A percentile compares a stretch with the other conserved stretches of the same genome.
Evolutionary conservation across 208 protist species (phyloP).

Genomic region (Leptomonas pyrrhocoris): DNA sequence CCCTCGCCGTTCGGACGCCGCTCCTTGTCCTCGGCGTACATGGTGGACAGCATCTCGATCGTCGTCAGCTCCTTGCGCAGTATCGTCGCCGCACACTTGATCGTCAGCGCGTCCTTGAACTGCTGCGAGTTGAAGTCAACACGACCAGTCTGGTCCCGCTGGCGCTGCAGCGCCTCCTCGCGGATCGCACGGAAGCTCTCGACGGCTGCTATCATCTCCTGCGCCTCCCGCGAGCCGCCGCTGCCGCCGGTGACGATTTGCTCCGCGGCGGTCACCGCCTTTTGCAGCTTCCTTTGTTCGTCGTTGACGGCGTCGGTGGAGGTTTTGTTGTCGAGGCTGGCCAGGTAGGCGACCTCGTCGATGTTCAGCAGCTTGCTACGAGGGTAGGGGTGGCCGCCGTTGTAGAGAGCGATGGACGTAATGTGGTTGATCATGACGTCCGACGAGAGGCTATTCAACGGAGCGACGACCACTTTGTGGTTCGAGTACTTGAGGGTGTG

Average conservation of each 20-base stretch:
- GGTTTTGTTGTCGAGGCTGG: conserved; percentile 32
- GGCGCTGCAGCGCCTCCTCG: conserved; percentile 49
- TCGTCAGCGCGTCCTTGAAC: conserved; percentile 88
- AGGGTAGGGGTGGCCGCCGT: conserved; percentile 45
- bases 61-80: conserved; percentile 61
- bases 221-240: conserved; percentile 36
- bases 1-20: conserved; percentile 18
- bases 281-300: conserved; percentile 36
- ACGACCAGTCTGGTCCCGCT: conserved; percentile 47
- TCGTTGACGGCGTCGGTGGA: conserved; percentile 37
- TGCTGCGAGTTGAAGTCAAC: conserved; percentile 78
- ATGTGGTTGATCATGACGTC: conserved; percentile 76
- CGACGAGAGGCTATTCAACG: conserved; percentile 42
- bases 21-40: conserved; percentile 40
- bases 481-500: conserved; percentile 38
- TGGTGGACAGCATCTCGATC: conserved; percentile 56
- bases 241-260: conserved; percentile 33
- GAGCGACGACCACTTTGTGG: conserved; percentile 35
- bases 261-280: conserved; percentile 29
- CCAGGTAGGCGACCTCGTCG: conserved; percentile 60
- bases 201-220: conserved; percentile 36
- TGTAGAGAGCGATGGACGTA: conserved; percentile 50
- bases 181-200: conserved; percentile 46
- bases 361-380: conserved; percentile 70
- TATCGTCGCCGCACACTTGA: conserved; percentile 68